phyloP scores from a whole-genome alignment of 2,329 filamentous ascomycete genomes.

The Colletotrichum tofieldiae region DNA sequence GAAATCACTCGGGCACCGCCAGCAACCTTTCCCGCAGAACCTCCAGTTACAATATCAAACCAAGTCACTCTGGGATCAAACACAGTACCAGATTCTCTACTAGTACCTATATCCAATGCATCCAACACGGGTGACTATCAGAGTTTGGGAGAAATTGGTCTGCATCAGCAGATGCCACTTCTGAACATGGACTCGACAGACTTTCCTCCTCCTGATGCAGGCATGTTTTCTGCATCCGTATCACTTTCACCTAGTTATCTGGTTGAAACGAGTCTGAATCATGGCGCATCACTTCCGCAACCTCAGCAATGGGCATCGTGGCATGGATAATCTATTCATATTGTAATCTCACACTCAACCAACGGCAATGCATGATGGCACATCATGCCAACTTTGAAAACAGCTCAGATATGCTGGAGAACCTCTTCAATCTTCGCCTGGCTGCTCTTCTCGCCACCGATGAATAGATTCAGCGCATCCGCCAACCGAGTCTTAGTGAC shows the following conservation, averaged over 20 bases:
- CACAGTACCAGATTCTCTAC: neutral
- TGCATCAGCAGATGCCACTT: slow-evolving; percentile 1
- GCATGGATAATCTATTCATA: slow-evolving; percentile 23
- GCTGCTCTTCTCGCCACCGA: slow-evolving; percentile 56
- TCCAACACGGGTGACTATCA: slow-evolving; percentile 1
- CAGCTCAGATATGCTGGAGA: slow-evolving; percentile 44
- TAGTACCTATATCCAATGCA: neutral
- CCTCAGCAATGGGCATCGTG: slow-evolving; percentile 32
- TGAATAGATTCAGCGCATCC: slow-evolving; percentile 59
- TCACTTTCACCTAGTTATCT: slow-evolving; percentile 1
- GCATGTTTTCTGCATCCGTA: neutral
- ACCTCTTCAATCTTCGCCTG: slow-evolving; percentile 55
- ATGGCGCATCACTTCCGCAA: slow-evolving; percentile 2
- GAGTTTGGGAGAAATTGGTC: neutral
- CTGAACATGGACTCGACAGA: slow-evolving; percentile 11
- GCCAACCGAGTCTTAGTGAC: slow-evolving; percentile 55
- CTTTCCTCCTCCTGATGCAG: neutral
- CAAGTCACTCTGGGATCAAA: neutral
- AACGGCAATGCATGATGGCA: neutral
- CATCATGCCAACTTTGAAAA: neutral
- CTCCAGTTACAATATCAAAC: neutral
- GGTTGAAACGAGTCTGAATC: neutral
- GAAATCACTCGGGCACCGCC: neutral
- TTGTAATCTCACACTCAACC: neutral
- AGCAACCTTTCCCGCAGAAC: neutral